phyloP scores from a whole-genome alignment of 2,329 filamentous ascomycete species.

The Lecanicillium sp. region DNA sequence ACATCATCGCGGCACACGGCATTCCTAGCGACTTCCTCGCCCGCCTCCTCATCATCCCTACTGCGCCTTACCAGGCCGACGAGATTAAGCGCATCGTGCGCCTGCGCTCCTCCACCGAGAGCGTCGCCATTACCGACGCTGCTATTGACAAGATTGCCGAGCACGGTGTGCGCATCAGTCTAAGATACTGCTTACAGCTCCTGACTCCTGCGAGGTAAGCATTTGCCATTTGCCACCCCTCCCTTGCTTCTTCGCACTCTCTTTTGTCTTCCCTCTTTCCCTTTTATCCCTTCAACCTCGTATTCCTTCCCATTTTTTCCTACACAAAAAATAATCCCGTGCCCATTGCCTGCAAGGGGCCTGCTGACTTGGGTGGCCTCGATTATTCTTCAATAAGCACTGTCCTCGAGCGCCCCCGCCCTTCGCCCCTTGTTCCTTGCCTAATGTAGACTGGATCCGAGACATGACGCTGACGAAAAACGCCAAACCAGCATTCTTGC shows the following conservation, averaged over 20 bases:
- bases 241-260: constrained; percentile 7
- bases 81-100: constrained; percentile 92
- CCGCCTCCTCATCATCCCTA: constrained; percentile 92
- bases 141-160: constrained; percentile 82
- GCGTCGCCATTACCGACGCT: constrained; percentile 68
- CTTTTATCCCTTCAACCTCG: constrained; percentile 1
- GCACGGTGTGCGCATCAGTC: constrained; percentile 79
- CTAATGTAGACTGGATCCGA: constrained; percentile 15
- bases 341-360: too few species aligned
- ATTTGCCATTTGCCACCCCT: background rate
- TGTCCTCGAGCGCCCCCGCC: background rate
- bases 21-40: constrained; percentile 90
- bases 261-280: constrained; percentile 1
- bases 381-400: too few species aligned
- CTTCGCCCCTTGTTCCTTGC: constrained; percentile 4
- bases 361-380: too few species aligned
- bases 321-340: constrained; percentile 1
- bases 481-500: constrained; percentile 64
- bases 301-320: background rate
- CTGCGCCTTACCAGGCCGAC: constrained; percentile 75
- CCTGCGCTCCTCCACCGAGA: constrained; percentile 75
- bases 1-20: constrained; percentile 81
- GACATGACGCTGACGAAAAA: constrained; percentile 24
- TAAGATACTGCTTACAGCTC: constrained; percentile 89
- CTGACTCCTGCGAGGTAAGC: constrained; percentile 68